These are phyloP conservation scores for Solanum rostratum DNA, from an alignment of 257 asterid species.

Conservation along the genomic window DNA sequence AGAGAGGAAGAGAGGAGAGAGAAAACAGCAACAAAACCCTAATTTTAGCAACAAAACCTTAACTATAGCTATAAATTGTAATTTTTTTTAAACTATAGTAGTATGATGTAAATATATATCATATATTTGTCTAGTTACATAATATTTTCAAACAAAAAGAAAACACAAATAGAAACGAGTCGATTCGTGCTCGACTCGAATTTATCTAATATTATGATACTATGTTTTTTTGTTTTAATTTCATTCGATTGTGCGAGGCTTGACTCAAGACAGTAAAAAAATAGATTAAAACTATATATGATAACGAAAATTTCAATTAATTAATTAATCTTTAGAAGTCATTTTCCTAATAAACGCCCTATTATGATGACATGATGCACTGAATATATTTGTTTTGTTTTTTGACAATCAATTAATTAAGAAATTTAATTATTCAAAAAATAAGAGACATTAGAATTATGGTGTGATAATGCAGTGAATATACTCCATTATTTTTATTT, in stretches of 20 bases:
- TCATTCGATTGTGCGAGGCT: background rate
- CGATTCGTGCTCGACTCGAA: background rate
- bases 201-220: background rate
- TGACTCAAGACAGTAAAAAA: background rate
- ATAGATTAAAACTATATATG: background rate
- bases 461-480: background rate
- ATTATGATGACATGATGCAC: background rate
- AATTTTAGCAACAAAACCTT: too few species aligned
- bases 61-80: too few species aligned
- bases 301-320: background rate
- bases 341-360: background rate
- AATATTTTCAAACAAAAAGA: too few species aligned
- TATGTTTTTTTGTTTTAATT: background rate
- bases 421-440: background rate
- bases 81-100: too few species aligned
- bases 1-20: rapidly evolving
- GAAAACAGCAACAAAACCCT: too few species aligned
- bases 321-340: background rate
- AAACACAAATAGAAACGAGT: background rate
- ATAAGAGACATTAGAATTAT: background rate
- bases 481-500: too few species aligned
- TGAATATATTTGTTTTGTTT: background rate
- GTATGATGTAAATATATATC: too few species aligned
- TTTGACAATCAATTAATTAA: too few species aligned
- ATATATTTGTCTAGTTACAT: too few species aligned